These are phyloP conservation scores for Fusarium domesticum DNA, from an alignment of 2,329 filamentous ascomycete genomes.

Conservation along the genomic window DNA sequence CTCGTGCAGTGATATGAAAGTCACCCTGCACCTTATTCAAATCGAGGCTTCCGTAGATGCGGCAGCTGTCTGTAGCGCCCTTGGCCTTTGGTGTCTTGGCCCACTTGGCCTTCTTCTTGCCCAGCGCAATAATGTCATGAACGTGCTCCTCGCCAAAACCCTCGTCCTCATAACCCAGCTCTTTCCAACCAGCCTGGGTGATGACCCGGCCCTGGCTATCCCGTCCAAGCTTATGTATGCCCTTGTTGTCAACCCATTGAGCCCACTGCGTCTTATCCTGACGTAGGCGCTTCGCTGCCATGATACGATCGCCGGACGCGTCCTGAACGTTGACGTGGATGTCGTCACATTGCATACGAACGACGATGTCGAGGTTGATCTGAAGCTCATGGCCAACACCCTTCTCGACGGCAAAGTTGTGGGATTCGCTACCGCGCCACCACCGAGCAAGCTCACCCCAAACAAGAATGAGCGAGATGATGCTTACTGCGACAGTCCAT, in stretches of 20 bases:
- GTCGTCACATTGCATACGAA: slow-evolving; percentile 82
- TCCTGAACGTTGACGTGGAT: slow-evolving; percentile 98
- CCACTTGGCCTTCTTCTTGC: slow-evolving; percentile 61
- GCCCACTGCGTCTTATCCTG: slow-evolving; percentile 77
- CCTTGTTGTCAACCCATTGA: slow-evolving; percentile 74
- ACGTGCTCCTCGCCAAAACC: slow-evolving; percentile 79
- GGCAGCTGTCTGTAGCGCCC: slow-evolving; percentile 67
- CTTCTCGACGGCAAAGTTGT: slow-evolving; percentile 92
- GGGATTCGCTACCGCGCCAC: slow-evolving; percentile 79
- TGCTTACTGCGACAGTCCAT: slow-evolving; percentile 81
- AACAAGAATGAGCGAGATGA: slow-evolving; percentile 72
- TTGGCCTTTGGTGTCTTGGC: slow-evolving; percentile 71
- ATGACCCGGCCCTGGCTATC: slow-evolving; percentile 54
- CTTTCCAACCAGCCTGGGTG: slow-evolving; percentile 57
- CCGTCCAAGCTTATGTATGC: slow-evolving; percentile 58
- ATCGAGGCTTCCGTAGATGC: slow-evolving; percentile 84
- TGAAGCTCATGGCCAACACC: slow-evolving; percentile 83
- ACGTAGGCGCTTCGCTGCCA: slow-evolving; percentile 71
- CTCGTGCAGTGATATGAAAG: slow-evolving; percentile 93
- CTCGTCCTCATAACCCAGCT: slow-evolving; percentile 52
- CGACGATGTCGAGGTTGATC: slow-evolving; percentile 92
- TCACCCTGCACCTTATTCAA: slow-evolving; percentile 97
- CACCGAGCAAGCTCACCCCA: slow-evolving; percentile 76
- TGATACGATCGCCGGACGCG: slow-evolving; percentile 84
- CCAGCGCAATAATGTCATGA: slow-evolving; percentile 80